phyloP scores from a whole-genome alignment of 192 early-diverging fungal genomes.

The Coemansia sp. region DNA sequence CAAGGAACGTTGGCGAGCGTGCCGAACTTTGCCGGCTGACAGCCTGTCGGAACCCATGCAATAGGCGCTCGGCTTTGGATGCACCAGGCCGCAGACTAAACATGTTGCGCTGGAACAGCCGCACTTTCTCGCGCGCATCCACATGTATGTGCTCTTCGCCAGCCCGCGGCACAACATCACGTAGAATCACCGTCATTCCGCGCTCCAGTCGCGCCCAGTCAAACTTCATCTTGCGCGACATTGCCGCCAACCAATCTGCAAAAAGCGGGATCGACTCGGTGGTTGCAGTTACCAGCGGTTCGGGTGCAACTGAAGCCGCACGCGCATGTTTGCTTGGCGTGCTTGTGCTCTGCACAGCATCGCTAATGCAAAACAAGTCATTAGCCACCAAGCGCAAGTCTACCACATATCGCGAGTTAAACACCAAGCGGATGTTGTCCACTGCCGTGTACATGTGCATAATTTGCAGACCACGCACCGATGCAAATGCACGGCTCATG shows the following conservation, averaged over 20 bases:
- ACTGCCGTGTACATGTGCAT: slow-evolving; percentile 53
- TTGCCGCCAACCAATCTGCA: slow-evolving; percentile 42
- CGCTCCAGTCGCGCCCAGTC: slow-evolving; percentile 41
- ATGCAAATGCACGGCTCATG: slow-evolving; percentile 26
- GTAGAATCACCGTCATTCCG: slow-evolving; percentile 15
- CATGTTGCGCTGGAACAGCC: slow-evolving; percentile 36
- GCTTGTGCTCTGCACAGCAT: slow-evolving; percentile 29
- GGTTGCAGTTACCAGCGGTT: slow-evolving; percentile 37
- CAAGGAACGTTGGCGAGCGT: slow-evolving; percentile 32
- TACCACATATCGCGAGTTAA: slow-evolving; percentile 46
- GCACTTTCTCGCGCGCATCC: slow-evolving; percentile 14
- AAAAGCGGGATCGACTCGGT: slow-evolving; percentile 51
- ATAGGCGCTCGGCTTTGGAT: slow-evolving; percentile 30
- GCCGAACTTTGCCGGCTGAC: slow-evolving; percentile 29
- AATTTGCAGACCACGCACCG: slow-evolving; percentile 32
- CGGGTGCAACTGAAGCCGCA: slow-evolving; percentile 16
- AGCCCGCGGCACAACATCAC: slow-evolving; percentile 6
- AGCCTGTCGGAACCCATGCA: slow-evolving; percentile 29
- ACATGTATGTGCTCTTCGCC: background rate
- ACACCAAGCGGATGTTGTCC: slow-evolving; percentile 49
- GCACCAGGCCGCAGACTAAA: slow-evolving; percentile 36
- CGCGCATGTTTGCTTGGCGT: slow-evolving; percentile 10
- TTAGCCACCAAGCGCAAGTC: slow-evolving; percentile 40
- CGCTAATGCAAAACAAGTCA: slow-evolving; percentile 39
- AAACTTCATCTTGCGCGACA: slow-evolving; percentile 37